Percentiles rank a stretch among this genome's conserved stretches.
phyloP scores from a whole-genome alignment of 2,329 filamentous ascomycete genomes.

The Sporothrix luriei region DNA sequence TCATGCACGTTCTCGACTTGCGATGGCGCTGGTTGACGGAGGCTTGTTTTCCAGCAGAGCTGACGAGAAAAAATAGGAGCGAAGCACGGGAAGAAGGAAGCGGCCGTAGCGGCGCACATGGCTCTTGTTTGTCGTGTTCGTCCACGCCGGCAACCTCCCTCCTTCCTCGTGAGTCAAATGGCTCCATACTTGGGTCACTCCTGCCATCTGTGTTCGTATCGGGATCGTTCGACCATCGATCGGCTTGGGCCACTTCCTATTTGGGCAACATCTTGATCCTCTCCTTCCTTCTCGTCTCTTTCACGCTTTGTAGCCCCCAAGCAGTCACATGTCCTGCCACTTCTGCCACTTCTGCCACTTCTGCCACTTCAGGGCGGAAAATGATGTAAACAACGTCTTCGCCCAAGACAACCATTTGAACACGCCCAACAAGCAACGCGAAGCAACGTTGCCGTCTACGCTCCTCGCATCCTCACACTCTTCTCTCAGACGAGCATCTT shows the following conservation, averaged over 20 bases:
- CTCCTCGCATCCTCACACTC: not conserved
- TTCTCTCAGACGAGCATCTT: not conserved
- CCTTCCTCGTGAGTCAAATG: no score
- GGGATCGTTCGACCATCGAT: not conserved
- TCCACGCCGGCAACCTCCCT: no score
- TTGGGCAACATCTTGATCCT: not conserved
- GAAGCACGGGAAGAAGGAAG: no score
- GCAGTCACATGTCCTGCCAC: conserved; percentile 4
- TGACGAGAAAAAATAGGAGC: no score
- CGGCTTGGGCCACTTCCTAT: not conserved
- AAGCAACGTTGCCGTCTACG: conserved; percentile 6
- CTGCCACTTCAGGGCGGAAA: no score
- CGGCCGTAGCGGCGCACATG: no score
- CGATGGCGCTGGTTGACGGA: not conserved
- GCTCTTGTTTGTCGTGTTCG: no score
- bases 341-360: no score
- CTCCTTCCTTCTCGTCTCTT: not conserved
- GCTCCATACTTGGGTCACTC: no score
- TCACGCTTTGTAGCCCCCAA: not conserved
- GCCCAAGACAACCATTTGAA: no score
- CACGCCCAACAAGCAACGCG: not conserved
- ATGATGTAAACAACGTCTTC: no score
- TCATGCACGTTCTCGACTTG: not conserved
- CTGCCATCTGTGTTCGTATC: no score
- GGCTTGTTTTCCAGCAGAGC: not conserved